Percentiles rank a stretch among this genome's conserved stretches.
phyloP scores from a whole-genome alignment of 495 filamentous ascomycete genomes.

The Diplogelasinospora grovesii region DNA sequence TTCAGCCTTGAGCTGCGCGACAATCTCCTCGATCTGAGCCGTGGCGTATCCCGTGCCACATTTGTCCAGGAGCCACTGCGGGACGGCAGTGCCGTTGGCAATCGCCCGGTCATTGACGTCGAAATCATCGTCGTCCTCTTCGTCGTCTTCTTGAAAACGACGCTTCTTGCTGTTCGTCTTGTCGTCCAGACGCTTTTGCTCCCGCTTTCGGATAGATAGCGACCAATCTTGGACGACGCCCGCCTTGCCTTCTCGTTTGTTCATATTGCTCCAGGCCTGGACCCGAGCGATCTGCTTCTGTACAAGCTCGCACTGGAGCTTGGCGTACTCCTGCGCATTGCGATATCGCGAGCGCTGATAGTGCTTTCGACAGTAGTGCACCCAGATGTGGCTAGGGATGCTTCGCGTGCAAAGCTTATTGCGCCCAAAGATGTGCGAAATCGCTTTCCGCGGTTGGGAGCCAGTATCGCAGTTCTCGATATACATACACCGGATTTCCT shows the following conservation, averaged over 20 bases:
- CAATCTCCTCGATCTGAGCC: constrained; percentile 29
- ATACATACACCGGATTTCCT: neutral
- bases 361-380: constrained; percentile 72
- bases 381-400: constrained; percentile 61
- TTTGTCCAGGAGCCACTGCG: constrained; percentile 33
- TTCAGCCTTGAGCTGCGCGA: constrained; percentile 26
- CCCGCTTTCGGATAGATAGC: constrained; percentile 46
- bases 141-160: constrained; percentile 24
- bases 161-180: constrained; percentile 21
- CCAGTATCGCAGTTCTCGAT: constrained; percentile 40
- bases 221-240: constrained; percentile 45
- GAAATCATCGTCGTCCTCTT: constrained; percentile 7
- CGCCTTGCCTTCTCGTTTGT: constrained; percentile 20
- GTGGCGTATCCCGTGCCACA: constrained; percentile 32
- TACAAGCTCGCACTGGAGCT: constrained; percentile 54
- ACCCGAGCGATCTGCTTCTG: constrained; percentile 50
- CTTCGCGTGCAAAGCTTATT: constrained; percentile 70
- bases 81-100: constrained; percentile 31
- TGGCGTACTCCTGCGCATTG: constrained; percentile 50
- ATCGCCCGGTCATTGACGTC: constrained; percentile 3
- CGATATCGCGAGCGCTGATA: constrained; percentile 74
- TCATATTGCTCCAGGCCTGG: constrained; percentile 50
- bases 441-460: constrained; percentile 57
- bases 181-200: constrained; percentile 40
- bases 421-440: constrained; percentile 82